Percentiles rank a stretch among this genome's conserved stretches.
phyloP scores from a whole-genome alignment of 2,329 filamentous ascomycete species.

The Aquanectria penicillioides region DNA sequence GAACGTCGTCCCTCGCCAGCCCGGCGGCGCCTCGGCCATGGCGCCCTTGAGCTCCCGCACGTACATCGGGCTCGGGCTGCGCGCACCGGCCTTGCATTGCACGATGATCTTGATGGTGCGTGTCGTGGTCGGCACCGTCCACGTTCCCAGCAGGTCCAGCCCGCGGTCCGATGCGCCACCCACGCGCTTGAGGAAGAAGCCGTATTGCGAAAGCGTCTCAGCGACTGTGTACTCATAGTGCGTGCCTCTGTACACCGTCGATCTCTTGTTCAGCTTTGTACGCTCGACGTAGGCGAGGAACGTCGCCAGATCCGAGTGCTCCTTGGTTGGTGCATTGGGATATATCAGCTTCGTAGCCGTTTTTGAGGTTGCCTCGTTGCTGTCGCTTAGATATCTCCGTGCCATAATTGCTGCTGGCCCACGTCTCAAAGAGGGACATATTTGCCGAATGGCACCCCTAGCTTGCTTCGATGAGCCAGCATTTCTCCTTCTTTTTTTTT shows the following conservation, averaged over 20 bases:
- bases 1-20: slow-evolving; percentile 74
- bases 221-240: slow-evolving; percentile 79
- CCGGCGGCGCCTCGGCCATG: slow-evolving; percentile 76
- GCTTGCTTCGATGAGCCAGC: slow-evolving; percentile 1
- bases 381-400: slow-evolving; percentile 21
- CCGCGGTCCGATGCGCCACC: slow-evolving; percentile 76
- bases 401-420: background rate
- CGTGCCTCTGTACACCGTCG: slow-evolving; percentile 75
- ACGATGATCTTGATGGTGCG: slow-evolving; percentile 58
- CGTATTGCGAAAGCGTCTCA: slow-evolving; percentile 64
- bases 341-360: slow-evolving; percentile 45
- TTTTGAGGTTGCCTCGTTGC: background rate
- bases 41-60: slow-evolving; percentile 84
- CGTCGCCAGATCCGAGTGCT: slow-evolving; percentile 71
- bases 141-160: slow-evolving; percentile 79
- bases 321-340: slow-evolving; percentile 55
- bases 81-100: slow-evolving; percentile 75
- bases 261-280: slow-evolving; percentile 62
- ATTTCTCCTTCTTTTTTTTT: too few relatives aligned
- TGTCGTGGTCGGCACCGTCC: slow-evolving; percentile 61
- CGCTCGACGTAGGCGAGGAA: slow-evolving; percentile 73
- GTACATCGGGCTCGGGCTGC: slow-evolving; percentile 64
- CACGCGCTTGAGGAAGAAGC: slow-evolving; percentile 72
- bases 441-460: background rate
- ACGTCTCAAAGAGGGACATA: background rate